Base-by-base conservation (phyloP, 371 early-diverging fungal species). In the Enterospora canceri region DNA sequence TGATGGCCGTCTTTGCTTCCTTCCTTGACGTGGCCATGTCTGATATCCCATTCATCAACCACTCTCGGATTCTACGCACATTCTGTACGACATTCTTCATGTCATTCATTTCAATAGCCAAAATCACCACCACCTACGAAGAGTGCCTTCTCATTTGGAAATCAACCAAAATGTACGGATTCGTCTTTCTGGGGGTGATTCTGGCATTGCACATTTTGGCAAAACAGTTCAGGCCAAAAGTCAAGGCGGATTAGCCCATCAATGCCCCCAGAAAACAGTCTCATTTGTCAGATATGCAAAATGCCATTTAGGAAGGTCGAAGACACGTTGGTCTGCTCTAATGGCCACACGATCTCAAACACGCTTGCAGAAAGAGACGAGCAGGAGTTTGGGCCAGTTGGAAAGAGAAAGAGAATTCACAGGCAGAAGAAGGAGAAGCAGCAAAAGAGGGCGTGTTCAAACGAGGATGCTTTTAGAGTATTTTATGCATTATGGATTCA, bases 291-390 rank as follows among this genome's bases (percentile, higher is more conserved):
- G 18, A 24, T 57, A 2, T 29, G 31, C 12, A 29, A 57, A 16
- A 26, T 12, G 3, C 26, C 26, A 31, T 12, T 57, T 4, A 12
- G 16, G 33, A 28, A 15, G 31, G 3, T 15, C 15, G 66, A 56
- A n/a, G 28, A 12, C 4, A 26, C 18, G 31, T 21, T 65, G 5
- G 66, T 65, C 15, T 65, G 66, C 50, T 31, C 32, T 28, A 32
- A 65, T 18, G 66, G 66, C 24, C 66, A 65, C 31, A 62, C 33
- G 4, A n/a, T 65, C 3, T 34, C 64, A 19, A 65, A 65, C 31
- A 56, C 66, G 26, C 2, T 59, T 4, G 30, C 5, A 58, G 55
- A 58, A 4, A 32, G 5, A 23, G 62, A 65, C 26, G 66, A 65
- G 2, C 19, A 3, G 40, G 32, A 24, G 5, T 21, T 31, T 57